phyloP scores from a whole-genome alignment of 345 rosid genomes.

The Lumnitzera littorea region DNA sequence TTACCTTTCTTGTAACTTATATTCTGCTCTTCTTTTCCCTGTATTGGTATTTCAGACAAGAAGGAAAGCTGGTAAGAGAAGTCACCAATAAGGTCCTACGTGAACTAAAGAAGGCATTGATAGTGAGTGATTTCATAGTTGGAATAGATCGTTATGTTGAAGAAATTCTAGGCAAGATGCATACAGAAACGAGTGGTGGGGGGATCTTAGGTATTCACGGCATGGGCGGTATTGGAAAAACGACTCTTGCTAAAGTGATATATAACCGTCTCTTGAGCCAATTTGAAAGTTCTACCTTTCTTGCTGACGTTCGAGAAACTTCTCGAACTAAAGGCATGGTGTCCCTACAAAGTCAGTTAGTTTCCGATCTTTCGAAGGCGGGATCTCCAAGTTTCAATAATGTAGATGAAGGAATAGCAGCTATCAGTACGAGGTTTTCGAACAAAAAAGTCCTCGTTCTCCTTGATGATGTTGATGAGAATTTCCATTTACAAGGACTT shows the following conservation, averaged over 20 bases:
- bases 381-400: not conserved
- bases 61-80: no score
- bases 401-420: not conserved
- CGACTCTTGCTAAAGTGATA: not conserved
- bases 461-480: slow-evolving; percentile 1
- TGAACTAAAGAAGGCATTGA: no score
- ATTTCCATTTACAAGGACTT: not conserved
- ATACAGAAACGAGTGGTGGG: not conserved
- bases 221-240: not conserved
- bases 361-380: not conserved
- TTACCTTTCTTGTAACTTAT: no score
- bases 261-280: not conserved
- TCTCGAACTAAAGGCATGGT: not conserved
- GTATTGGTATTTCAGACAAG: no score
- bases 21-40: no score
- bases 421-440: not conserved
- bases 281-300: not conserved
- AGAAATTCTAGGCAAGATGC: not conserved
- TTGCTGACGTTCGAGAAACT: slow-evolving; percentile 1
- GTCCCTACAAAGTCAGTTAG: not conserved
- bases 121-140: not conserved
- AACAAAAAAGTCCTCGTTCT: not conserved
- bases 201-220: not conserved
- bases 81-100: no score
- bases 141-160: not conserved